Percentiles rank a stretch among this genome's conserved stretches.
Conservation (phyloP, 371 early-diverging fungal species). For the Rhizomucor miehei region DNA sequence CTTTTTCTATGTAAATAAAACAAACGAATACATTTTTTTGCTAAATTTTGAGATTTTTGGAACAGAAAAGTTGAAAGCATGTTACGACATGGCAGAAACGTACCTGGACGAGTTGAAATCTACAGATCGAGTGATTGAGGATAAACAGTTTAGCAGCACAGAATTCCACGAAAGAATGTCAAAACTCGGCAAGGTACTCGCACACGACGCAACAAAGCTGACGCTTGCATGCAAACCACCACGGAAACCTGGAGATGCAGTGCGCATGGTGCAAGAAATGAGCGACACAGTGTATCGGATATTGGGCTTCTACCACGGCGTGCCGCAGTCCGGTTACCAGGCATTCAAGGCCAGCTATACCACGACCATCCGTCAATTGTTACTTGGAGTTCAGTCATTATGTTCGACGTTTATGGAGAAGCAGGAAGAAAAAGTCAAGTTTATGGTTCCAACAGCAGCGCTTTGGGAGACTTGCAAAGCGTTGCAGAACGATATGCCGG, state of each 20-base stretch:
- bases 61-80: constrained; percentile 35
- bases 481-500: constrained; percentile 18
- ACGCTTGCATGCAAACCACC: constrained; percentile 50
- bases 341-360: constrained; percentile 22
- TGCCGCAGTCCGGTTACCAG: constrained; percentile 24
- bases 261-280: constrained; percentile 36
- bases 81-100: constrained; percentile 28
- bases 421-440: constrained; percentile 6
- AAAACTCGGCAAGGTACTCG: constrained; percentile 32
- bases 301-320: constrained; percentile 37
- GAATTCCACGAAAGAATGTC: constrained; percentile 29
- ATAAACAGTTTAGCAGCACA: constrained; percentile 22
- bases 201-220: constrained; percentile 47
- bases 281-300: constrained; percentile 38
- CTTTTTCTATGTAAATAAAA: background rate
- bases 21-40: too few species aligned
- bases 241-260: constrained; percentile 33
- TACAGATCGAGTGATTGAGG: constrained; percentile 12
- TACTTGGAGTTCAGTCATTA: constrained; percentile 26
- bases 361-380: constrained; percentile 13
- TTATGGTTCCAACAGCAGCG: constrained; percentile 43
- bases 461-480: constrained; percentile 43
- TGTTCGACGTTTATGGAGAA: constrained; percentile 25
- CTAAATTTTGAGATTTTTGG: too few species aligned
- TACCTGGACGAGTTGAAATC: constrained; percentile 32